Percentiles rank a stretch among this genome's conserved stretches.
Evolutionary conservation across 768 basidiomycete species (phyloP).

Genomic region (Phylloporus arenicola): DNA sequence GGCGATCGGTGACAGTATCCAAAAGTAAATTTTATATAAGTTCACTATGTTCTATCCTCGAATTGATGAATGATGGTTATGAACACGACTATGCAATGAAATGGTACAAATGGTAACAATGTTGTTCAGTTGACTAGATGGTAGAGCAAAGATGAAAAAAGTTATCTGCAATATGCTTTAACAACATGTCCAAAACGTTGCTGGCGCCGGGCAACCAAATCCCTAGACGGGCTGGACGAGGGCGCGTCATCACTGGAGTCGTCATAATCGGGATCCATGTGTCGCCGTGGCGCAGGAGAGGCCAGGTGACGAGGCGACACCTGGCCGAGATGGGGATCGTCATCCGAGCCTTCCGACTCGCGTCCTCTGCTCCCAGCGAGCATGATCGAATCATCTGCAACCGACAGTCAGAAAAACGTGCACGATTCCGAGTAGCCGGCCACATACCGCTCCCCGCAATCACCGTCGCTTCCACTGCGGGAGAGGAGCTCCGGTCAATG

Average conservation of each 20-base stretch:
- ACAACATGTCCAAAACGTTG: constrained; percentile 26
- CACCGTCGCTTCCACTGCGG: constrained; percentile 25
- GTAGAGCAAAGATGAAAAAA: constrained; percentile 3
- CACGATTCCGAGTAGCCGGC: background rate
- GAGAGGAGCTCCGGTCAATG: constrained; percentile 11
- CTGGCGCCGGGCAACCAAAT: constrained; percentile 37
- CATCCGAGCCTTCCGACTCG: constrained; percentile 46
- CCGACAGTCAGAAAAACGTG: constrained; percentile 1
- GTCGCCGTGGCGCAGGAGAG: constrained; percentile 51
- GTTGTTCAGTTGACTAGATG: constrained; percentile 15
- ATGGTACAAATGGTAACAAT: constrained; percentile 24
- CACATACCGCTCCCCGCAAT: constrained; percentile 33
- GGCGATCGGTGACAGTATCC: background rate
- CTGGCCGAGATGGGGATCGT: constrained; percentile 58
- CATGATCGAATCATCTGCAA: constrained; percentile 47
- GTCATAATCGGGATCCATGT: constrained; percentile 31
- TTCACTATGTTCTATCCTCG: too few species aligned
- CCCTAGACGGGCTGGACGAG: constrained; percentile 44
- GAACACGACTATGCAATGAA: constrained; percentile 16
- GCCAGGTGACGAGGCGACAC: constrained; percentile 66
- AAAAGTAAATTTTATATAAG: background rate
- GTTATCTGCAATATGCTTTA: constrained; percentile 6
- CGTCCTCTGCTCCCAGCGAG: constrained; percentile 4
- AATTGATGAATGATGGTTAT: constrained; percentile 9
- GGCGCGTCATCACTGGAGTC: constrained; percentile 44